Percentiles rank a stretch among this genome's conserved stretches.
Conservation (phyloP, 163 green algal genomes). For the Prototheca wickerhamii region DNA sequence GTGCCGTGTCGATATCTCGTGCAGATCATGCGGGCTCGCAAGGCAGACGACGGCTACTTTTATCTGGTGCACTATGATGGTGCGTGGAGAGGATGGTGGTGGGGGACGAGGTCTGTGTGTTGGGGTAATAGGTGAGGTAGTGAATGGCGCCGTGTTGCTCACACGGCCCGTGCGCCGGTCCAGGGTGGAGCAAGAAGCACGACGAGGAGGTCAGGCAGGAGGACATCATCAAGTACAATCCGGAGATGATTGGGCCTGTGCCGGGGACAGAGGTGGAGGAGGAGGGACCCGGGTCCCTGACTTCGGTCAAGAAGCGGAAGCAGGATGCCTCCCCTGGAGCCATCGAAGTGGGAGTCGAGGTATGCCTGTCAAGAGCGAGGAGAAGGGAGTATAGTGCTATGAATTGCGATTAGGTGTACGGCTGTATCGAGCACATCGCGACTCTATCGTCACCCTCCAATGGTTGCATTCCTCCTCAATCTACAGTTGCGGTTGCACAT, state of each 20-base stretch:
- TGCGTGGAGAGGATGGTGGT: neutral
- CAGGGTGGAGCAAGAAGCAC: slow-evolving; percentile 25
- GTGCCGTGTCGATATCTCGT: neutral
- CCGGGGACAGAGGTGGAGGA: neutral
- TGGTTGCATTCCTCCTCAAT: neutral
- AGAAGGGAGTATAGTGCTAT: too few species aligned
- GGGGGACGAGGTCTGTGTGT: too few species aligned
- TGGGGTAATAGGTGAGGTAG: too few species aligned
- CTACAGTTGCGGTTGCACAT: slow-evolving; percentile 27
- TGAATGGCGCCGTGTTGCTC: neutral
- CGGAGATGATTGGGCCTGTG: neutral
- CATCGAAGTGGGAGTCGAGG: neutral
- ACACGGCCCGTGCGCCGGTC: neutral
- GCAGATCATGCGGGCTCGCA: slow-evolving; percentile 13
- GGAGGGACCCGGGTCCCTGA: neutral
- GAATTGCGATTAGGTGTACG: too few species aligned
- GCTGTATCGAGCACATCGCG: too few species aligned
- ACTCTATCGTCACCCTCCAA: too few species aligned
- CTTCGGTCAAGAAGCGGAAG: neutral
- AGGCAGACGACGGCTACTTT: slow-evolving; percentile 12
- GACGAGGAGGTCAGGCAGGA: slow-evolving; percentile 22
- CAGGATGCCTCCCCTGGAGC: neutral
- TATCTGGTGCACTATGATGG: slow-evolving; percentile 27
- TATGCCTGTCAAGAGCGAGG: too few species aligned
- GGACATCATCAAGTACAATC: slow-evolving; percentile 12